Percentiles rank a stretch among this genome's conserved stretches.
phyloP scores from a whole-genome alignment of 768 basidiomycete species.

The Boletus vermiculosoides region DNA sequence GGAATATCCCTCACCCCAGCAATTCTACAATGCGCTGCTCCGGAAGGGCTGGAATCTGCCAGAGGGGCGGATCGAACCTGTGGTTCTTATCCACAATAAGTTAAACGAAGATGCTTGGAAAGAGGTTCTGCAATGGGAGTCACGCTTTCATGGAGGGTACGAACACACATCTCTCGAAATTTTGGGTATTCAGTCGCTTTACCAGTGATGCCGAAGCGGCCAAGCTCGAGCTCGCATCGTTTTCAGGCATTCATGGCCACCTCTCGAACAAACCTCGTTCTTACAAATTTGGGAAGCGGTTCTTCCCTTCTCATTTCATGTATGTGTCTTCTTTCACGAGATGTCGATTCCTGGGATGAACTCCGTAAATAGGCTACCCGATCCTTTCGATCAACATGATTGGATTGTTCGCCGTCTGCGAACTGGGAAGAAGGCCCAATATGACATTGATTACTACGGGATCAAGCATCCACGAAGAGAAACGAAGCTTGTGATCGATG shows the following conservation, averaged over 20 bases:
- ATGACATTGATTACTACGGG: conserved; percentile 17
- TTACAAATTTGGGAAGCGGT: background rate
- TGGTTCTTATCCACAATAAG: conserved; percentile 11
- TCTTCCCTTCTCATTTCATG: conserved; percentile 11
- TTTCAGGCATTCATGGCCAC: conserved; percentile 15
- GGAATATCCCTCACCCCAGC: conserved; percentile 15
- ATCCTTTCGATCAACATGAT: conserved; percentile 15
- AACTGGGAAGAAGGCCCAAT: background rate
- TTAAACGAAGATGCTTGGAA: conserved; percentile 12
- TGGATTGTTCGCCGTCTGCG: conserved; percentile 13
- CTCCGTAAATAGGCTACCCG: conserved; percentile 1
- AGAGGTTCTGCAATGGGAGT: conserved; percentile 11
- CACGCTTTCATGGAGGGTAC: conserved; percentile 15
- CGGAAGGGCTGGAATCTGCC: conserved; percentile 9
- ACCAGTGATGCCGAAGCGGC: conserved; percentile 5
- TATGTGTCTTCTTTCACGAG: background rate
- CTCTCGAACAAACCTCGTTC: conserved; percentile 14
- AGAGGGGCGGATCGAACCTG: conserved; percentile 1
- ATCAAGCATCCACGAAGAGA: conserved; percentile 5
- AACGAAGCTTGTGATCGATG: conserved; percentile 3
- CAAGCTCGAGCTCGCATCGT: conserved; percentile 11
- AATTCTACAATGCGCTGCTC: conserved; percentile 14
- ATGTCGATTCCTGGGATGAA: background rate
- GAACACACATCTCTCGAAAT: background rate
- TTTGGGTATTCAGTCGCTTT: background rate